Evolutionary conservation across 768 basidiomycete genomes (phyloP).

Genomic region (Mycena leptocephala): DNA sequence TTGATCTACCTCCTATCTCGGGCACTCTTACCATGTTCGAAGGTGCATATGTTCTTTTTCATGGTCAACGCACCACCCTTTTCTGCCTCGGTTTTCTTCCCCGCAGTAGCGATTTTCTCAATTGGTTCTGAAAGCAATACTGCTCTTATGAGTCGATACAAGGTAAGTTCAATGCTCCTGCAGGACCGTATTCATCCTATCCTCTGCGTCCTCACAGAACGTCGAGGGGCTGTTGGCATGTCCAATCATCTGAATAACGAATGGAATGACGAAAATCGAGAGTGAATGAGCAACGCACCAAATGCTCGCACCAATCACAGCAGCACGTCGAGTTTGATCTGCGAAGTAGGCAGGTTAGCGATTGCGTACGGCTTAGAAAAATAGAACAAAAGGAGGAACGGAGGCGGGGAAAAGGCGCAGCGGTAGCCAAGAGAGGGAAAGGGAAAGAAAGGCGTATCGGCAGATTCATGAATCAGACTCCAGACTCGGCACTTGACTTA

Average conservation of each 20-base stretch:
- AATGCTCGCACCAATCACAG: neutral
- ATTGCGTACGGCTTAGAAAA: neutral
- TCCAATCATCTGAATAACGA: neutral
- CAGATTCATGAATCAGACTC: constrained; percentile 13
- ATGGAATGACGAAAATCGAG: neutral
- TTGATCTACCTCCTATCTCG: neutral
- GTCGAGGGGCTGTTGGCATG: too few relatives aligned
- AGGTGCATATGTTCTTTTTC: too few relatives aligned
- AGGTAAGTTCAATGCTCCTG: too few relatives aligned
- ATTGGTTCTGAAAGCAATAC: too few relatives aligned
- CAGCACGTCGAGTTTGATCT: neutral
- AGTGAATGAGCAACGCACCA: constrained; percentile 13
- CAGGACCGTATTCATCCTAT: too few relatives aligned
- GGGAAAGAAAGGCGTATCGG: neutral
- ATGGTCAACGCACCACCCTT: too few relatives aligned
- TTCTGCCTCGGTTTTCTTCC: too few relatives aligned
- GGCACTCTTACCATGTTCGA: neutral
- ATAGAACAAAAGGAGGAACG: constrained; percentile 2
- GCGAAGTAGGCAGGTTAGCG: neutral
- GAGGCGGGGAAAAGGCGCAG: neutral
- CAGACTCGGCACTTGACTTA: neutral
- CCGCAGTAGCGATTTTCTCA: too few relatives aligned
- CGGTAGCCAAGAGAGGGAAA: neutral
- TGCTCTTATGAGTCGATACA: too few relatives aligned
- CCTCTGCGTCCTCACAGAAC: too few relatives aligned